Evolutionary conservation across 2,329 filamentous ascomycete genomes (phyloP), one percentile per base, ranked within the genome.

Genomic region (Fusarium begoniae): DNA sequence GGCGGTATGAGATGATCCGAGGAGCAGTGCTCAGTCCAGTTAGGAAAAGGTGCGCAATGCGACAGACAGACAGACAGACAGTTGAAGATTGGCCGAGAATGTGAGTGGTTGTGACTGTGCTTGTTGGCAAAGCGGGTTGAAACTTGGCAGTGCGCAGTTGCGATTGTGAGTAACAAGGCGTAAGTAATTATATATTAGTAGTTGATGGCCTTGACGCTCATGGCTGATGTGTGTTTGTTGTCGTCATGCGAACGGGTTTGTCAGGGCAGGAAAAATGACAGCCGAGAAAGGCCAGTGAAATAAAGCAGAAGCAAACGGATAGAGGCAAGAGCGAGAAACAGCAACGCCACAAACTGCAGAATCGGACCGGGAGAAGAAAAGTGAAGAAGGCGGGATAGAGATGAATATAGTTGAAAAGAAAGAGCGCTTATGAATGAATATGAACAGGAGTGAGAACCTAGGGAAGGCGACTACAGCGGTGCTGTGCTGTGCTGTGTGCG

Each of bases 151-250:
- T 44, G 17, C 26, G 53, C 35, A n/a, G 45, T 54, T 50, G 66
- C 47, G 53, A 40, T 72, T 58, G 57, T 54, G 59, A 56, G 13
- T 45, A 60, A 48, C 60, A 63, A 54, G 63, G 54, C 47, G 50
- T 60, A 66, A 62, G 65, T 38, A 53, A 72, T 67, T 68, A 60
- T 64, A 66, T 64, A 65, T 78, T 69, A 78, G 67, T 77, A 72
- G 64, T 71, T 66, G 62, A 64, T 66, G 51, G 56, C 54, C 63
- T 64, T 68, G 70, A 56, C 58, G 66, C 51, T 78, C 76, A 78
- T 78, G 74, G 66, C 77, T 55, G 55, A 66, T 48, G 48, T 22
- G 54, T 66, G 59, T 32, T 57, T 65, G 68, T 69, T 63, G 72
- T 64, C 57, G 75, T 64, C 54, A 75, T 75, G 66, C 68, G 70